Evolutionary conservation across 2,329 filamentous ascomycete species (phyloP).

Genomic region (Chrysosphaeria jannelii): DNA sequence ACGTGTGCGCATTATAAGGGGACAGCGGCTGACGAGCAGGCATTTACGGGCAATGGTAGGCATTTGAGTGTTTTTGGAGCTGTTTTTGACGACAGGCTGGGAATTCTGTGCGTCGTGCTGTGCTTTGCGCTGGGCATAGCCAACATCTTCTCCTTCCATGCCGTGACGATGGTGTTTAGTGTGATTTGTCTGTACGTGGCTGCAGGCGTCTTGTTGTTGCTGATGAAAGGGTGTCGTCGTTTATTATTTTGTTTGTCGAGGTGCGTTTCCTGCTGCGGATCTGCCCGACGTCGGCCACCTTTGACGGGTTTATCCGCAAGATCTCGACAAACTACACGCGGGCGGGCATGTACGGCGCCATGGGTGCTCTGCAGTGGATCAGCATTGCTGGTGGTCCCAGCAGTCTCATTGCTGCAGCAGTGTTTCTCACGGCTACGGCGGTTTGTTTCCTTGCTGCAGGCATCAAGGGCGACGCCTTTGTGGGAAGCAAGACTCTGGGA

Average conservation of each 20-base stretch:
- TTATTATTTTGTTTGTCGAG: conserved; percentile 61
- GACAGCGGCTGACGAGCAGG: conserved; percentile 12
- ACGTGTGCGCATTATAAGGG: conserved; percentile 5
- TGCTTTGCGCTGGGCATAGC: conserved; percentile 39
- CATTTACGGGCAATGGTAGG: conserved; percentile 52
- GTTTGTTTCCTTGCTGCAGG: conserved; percentile 57
- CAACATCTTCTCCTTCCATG: conserved; percentile 27
- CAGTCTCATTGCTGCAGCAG: conserved; percentile 59
- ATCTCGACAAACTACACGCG: conserved; percentile 96
- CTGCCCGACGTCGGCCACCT: conserved; percentile 74
- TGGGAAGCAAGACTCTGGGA: conserved; percentile 84
- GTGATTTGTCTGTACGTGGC: conserved; percentile 22
- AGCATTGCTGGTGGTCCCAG: conserved; percentile 34
- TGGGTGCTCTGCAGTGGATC: conserved; percentile 63
- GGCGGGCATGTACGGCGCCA: conserved; percentile 53
- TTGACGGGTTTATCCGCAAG: conserved; percentile 68
- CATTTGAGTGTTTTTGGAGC: conserved; percentile 2
- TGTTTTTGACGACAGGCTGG: too few species aligned
- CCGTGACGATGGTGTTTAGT: conserved; percentile 19
- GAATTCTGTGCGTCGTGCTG: conserved; percentile 38
- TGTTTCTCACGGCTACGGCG: conserved; percentile 49
- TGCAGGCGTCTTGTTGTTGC: background rate
- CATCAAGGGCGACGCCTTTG: conserved; percentile 58
- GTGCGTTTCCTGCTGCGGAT: conserved; percentile 87
- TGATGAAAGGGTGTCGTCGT: conserved; percentile 26